These are phyloP conservation scores for Fusarium sp. DNA, from an alignment of 2,329 filamentous ascomycete species.

Conservation along the genomic window DNA sequence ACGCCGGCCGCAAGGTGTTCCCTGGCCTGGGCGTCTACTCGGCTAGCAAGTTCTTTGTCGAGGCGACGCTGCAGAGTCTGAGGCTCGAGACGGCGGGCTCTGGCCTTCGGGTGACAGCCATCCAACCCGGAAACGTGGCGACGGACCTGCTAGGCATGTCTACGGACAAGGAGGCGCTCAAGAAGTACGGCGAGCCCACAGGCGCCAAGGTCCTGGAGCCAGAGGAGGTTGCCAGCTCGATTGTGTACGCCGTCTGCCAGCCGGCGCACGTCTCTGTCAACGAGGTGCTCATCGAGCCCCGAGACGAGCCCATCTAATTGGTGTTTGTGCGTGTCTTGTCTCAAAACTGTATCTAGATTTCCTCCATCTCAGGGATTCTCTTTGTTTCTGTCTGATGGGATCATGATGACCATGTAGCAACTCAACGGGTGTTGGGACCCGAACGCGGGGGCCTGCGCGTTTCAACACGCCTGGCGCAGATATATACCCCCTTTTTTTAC, in stretches of 20 bases:
- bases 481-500: slow-evolving; percentile 20
- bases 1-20: slow-evolving; percentile 86
- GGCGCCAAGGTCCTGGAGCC: slow-evolving; percentile 83
- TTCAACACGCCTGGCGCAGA: slow-evolving; percentile 42
- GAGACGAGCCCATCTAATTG: slow-evolving; percentile 79
- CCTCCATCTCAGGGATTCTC: slow-evolving; percentile 19
- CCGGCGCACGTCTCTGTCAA: slow-evolving; percentile 85
- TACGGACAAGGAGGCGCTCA: slow-evolving; percentile 81
- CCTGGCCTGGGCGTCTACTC: slow-evolving; percentile 87
- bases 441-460: slow-evolving; percentile 28
- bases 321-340: slow-evolving; percentile 9
- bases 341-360: slow-evolving; percentile 37
- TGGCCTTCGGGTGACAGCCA: slow-evolving; percentile 79
- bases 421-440: slow-evolving; percentile 36
- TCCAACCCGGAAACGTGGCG: slow-evolving; percentile 84
- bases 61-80: slow-evolving; percentile 82
- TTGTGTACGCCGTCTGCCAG: slow-evolving; percentile 82
- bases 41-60: slow-evolving; percentile 88
- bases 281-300: slow-evolving; percentile 83
- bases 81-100: slow-evolving; percentile 83
- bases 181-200: slow-evolving; percentile 83
- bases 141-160: slow-evolving; percentile 83
- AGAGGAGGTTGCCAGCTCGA: slow-evolving; percentile 79
- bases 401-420: slow-evolving; percentile 45
- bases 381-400: slow-evolving; percentile 22